Conservation (phyloP, 2,329 filamentous ascomycete genomes). For the Celoporthe dispersa region DNA sequence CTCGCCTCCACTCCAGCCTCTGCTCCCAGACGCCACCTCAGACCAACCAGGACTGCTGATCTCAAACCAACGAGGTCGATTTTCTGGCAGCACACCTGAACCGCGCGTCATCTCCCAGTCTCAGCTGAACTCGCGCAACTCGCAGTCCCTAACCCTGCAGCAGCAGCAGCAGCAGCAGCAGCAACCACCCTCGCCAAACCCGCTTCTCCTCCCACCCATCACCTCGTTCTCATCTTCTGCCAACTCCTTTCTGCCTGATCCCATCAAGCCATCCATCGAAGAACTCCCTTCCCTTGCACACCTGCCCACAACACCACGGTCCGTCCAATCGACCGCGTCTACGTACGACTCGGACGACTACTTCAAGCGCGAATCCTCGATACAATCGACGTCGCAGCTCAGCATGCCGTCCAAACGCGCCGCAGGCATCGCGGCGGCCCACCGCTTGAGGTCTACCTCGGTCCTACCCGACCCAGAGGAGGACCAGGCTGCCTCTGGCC, state of each 20-base stretch:
- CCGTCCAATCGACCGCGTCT: constrained; percentile 25
- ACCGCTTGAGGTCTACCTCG: constrained; percentile 16
- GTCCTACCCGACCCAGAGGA: background rate
- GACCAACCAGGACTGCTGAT: constrained; percentile 3
- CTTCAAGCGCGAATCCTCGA: constrained; percentile 28
- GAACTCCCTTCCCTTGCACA: constrained; percentile 17
- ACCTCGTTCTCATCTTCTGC: constrained; percentile 17
- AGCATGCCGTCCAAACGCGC: constrained; percentile 13
- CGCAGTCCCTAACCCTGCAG: background rate
- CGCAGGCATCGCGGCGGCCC: background rate
- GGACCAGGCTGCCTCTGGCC: constrained; percentile 14
- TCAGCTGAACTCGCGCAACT: constrained; percentile 19
- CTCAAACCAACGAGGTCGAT: background rate
- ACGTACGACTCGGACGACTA: constrained; percentile 27
- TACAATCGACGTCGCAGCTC: constrained; percentile 20
- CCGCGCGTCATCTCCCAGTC: constrained; percentile 14
- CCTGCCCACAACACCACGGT: constrained; percentile 23
- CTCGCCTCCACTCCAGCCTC: background rate
- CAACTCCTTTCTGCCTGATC: constrained; percentile 23
- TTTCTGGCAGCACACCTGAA: constrained; percentile 15
- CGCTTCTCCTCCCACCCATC: constrained; percentile 1
- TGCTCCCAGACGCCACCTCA: constrained; percentile 7
- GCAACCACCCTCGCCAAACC: constrained; percentile 5
- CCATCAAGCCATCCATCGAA: constrained; percentile 30
- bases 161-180: background rate